phyloP scores from a whole-genome alignment of 345 rosid genomes.

The Murraya paniculata region DNA sequence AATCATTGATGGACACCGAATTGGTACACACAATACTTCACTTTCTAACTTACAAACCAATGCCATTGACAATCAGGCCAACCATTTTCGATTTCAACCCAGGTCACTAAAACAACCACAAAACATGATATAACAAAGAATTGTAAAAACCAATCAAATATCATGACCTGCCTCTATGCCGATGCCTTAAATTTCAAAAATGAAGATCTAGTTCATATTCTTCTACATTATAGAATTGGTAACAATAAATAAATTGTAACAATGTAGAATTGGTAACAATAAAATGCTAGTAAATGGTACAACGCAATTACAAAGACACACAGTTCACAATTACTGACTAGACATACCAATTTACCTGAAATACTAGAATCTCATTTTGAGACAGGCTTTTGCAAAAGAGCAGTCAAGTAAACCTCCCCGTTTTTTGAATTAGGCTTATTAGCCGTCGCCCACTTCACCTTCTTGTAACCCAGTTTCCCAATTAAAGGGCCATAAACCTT shows the following conservation, averaged over 20 bases:
- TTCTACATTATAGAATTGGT: background rate
- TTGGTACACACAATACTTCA: background rate
- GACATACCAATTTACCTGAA: conserved; percentile 24
- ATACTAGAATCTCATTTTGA: conserved; percentile 40
- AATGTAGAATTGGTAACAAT: background rate
- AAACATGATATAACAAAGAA: background rate
- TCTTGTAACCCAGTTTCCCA: conserved; percentile 82
- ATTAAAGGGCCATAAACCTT: conserved; percentile 77
- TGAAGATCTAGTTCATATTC: conserved; percentile 1
- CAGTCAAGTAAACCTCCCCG: conserved; percentile 90
- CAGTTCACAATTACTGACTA: background rate
- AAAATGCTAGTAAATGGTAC: background rate
- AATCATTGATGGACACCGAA: background rate
- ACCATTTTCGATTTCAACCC: conserved; percentile 5
- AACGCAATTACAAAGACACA: background rate
- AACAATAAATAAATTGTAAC: background rate
- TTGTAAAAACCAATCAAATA: background rate
- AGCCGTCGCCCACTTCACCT: conserved; percentile 91
- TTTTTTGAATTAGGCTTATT: conserved; percentile 75
- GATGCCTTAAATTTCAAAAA: background rate
- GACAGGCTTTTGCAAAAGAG: conserved; percentile 79
- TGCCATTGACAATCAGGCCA: conserved; percentile 9
- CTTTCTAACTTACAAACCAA: background rate
- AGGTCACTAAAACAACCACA: background rate
- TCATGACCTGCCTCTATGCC: background rate